A percentile compares a stretch with the other conserved stretches of the same genome.
These are phyloP conservation scores for Dunaliella primolecta DNA, from an alignment of 139 green algal species.

Conservation along the genomic window DNA sequence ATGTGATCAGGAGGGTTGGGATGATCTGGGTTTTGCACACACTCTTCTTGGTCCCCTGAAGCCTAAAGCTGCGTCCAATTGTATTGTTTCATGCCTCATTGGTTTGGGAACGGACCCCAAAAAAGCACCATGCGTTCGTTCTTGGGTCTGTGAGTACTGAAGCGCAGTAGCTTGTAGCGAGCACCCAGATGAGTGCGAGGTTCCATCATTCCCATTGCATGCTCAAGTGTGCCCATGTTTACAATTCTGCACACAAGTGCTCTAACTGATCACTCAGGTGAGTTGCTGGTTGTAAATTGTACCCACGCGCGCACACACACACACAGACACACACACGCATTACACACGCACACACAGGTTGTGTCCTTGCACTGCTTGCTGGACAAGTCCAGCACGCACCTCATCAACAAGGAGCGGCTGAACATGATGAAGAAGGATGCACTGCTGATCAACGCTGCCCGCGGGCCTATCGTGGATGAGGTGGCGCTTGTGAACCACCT, in stretches of 20 bases:
- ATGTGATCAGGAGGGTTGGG: neutral
- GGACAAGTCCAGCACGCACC: constrained; percentile 84
- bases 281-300: no score
- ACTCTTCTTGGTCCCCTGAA: neutral
- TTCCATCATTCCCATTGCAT: no score
- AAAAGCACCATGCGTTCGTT: no score
- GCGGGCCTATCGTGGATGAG: constrained; percentile 92
- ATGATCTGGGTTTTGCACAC: neutral
- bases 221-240: no score
- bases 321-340: neutral
- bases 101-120: no score
- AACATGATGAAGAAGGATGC: constrained; percentile 93
- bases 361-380: constrained; percentile 93
- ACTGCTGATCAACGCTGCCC: constrained; percentile 90
- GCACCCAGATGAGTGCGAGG: no score
- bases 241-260: no score
- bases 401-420: constrained; percentile 91
- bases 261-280: no score
- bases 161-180: no score
- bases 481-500: constrained; percentile 90
- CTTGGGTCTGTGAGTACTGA: no score
- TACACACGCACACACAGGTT: constrained; percentile 45
- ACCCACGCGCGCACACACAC: neutral
- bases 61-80: neutral
- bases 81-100: neutral